phyloP scores from a whole-genome alignment of 345 rosid genomes.

The Corchorus olitorius region DNA sequence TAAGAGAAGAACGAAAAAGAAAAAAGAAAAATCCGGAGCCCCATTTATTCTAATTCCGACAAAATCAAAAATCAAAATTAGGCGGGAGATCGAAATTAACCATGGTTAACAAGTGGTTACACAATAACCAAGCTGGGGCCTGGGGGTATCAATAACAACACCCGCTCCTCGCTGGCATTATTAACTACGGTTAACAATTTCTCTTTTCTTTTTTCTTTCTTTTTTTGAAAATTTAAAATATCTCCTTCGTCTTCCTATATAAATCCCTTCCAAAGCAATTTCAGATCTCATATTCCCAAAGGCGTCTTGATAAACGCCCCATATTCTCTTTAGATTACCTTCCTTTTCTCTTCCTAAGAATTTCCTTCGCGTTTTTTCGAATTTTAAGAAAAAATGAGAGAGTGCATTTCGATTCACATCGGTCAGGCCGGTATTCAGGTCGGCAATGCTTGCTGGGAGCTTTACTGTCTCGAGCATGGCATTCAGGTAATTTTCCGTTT shows the following conservation, averaged over 20 bases:
- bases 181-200: slow-evolving; percentile 29
- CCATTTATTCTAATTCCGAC: not conserved
- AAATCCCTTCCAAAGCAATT: not conserved
- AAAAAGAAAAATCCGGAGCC: too few species aligned
- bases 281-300: not conserved
- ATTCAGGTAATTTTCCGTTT: slow-evolving; percentile 39
- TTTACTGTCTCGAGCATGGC: slow-evolving; percentile 57
- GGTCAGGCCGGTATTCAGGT: slow-evolving; percentile 70
- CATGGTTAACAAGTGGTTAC: not conserved
- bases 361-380: not conserved
- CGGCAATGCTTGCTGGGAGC: slow-evolving; percentile 66
- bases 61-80: not conserved
- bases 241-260: slow-evolving; percentile 4
- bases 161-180: slow-evolving; percentile 18
- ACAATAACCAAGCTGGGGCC: not conserved
- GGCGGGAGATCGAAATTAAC: too few species aligned
- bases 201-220: not conserved
- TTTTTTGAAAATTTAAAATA: not conserved
- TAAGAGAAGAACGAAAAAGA: too few species aligned
- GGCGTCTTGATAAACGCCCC: slow-evolving; percentile 68
- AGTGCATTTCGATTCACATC: slow-evolving; percentile 61
- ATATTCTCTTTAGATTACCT: not conserved
- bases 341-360: not conserved
- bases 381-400: slow-evolving; percentile 39
- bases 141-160: not conserved